Evolutionary conservation across 495 filamentous ascomycete species (phyloP).

Genomic region (Penicillium goetzii): DNA sequence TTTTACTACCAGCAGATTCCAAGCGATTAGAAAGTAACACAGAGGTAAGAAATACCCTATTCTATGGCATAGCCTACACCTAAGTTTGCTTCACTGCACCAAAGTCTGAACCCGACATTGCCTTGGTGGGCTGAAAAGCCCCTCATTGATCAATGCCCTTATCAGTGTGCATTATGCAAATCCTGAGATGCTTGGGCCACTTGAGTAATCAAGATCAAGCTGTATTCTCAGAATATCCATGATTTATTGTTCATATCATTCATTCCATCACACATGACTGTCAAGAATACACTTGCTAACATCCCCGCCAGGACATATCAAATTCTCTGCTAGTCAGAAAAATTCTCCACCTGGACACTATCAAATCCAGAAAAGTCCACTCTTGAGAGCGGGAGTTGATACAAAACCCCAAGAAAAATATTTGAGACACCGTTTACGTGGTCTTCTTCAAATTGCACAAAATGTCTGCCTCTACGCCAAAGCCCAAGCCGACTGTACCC

Average conservation of each 20-base stretch:
- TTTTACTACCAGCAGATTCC: slow-evolving; percentile 15
- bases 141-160: slow-evolving; percentile 21
- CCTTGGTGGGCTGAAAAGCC: slow-evolving; percentile 6
- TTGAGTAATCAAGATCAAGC: background rate
- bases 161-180: slow-evolving; percentile 23
- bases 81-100: background rate
- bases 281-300: slow-evolving; percentile 11
- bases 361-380: background rate
- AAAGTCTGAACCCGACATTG: background rate
- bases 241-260: background rate
- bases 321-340: slow-evolving; percentile 15
- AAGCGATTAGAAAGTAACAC: slow-evolving; percentile 19
- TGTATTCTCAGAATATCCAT: background rate
- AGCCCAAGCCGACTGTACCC: slow-evolving; percentile 38
- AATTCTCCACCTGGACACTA: background rate
- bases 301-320: slow-evolving; percentile 14
- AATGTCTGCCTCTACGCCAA: slow-evolving; percentile 27
- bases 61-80: background rate
- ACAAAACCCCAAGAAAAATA: background rate
- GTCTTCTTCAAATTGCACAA: background rate
- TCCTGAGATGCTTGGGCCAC: slow-evolving; percentile 4
- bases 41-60: slow-evolving; percentile 27
- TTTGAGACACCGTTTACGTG: background rate
- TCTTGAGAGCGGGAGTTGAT: background rate
- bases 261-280: background rate